phyloP scores from a whole-genome alignment of 2,329 filamentous ascomycete genomes.

The Arthroderma sp. region DNA sequence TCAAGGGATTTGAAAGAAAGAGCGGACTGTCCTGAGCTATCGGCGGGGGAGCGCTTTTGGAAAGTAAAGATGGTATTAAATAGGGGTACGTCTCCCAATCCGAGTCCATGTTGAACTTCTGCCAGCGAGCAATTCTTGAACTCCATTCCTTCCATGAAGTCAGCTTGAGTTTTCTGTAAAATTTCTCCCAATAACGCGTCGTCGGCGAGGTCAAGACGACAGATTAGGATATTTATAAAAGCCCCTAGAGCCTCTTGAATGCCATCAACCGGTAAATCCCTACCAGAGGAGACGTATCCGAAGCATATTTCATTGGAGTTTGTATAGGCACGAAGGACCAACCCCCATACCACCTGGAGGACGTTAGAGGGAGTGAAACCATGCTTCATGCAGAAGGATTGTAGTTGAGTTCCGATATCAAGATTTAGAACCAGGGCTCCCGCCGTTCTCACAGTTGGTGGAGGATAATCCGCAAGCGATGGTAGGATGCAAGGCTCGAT shows the following conservation, averaged over 20 bases:
- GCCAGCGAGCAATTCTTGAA: constrained; percentile 40
- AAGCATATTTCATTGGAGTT: constrained; percentile 27
- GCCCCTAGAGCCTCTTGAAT: constrained; percentile 27
- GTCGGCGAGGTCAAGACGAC: constrained; percentile 28
- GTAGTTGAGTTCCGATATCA: constrained; percentile 6
- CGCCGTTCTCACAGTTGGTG: constrained; percentile 1
- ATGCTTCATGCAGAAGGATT: constrained; percentile 8
- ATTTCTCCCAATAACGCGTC: constrained; percentile 26
- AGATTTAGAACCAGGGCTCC: constrained; percentile 8
- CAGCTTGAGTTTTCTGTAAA: constrained; percentile 32
- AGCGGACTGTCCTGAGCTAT: constrained; percentile 14
- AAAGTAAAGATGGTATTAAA: constrained; percentile 33
- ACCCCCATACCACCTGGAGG: constrained; percentile 42
- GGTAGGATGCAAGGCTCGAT: constrained; percentile 21
- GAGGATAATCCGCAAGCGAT: constrained; percentile 4
- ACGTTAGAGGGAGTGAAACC: constrained; percentile 31
- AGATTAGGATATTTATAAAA: constrained; percentile 45
- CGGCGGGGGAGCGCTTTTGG: constrained; percentile 21
- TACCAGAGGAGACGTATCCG: constrained; percentile 28
- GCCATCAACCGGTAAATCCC: constrained; percentile 24
- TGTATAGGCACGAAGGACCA: constrained; percentile 23
- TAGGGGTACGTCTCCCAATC: constrained; percentile 21
- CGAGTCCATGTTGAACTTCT: constrained; percentile 32
- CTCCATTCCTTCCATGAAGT: constrained; percentile 34
- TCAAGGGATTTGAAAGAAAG: constrained; percentile 8